phyloP scores from a whole-genome alignment of 352 stramenopile species.

The Thalassiosira hispida region DNA sequence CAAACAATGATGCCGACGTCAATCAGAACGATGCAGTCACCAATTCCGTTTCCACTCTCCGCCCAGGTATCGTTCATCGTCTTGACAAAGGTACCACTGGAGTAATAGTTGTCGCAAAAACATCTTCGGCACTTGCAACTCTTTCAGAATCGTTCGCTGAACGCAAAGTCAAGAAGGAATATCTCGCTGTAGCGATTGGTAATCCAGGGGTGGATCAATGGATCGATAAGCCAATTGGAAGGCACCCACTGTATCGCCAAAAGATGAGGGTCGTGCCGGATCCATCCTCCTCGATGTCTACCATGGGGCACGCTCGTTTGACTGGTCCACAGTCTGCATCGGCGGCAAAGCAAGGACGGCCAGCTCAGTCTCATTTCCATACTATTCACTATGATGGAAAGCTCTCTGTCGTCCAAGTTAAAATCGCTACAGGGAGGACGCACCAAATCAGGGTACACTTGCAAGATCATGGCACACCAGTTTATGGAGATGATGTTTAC shows the following conservation, averaged over 20 bases:
- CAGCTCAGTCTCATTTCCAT: conserved; percentile 82
- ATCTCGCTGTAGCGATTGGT: conserved; percentile 82
- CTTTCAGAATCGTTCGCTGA: conserved; percentile 84
- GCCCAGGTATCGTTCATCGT: conserved; percentile 88
- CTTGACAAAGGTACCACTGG: conserved; percentile 90
- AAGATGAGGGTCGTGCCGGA: conserved; percentile 87
- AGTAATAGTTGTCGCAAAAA: conserved; percentile 87
- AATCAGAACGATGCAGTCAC: conserved; percentile 59
- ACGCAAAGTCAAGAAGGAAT: conserved; percentile 85
- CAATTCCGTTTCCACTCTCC: conserved; percentile 65
- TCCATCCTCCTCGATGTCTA: conserved; percentile 40
- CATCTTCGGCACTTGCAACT: conserved; percentile 63
- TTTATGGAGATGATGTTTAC: conserved; percentile 89
- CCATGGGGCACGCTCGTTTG: conserved; percentile 33
- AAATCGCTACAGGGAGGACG: conserved; percentile 88
- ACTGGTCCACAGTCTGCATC: conserved; percentile 28
- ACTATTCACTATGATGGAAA: conserved; percentile 86
- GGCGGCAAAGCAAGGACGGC: conserved; percentile 64
- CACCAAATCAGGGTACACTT: conserved; percentile 90
- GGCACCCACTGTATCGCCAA: conserved; percentile 86
- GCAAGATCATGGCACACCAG: conserved; percentile 83
- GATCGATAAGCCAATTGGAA: conserved; percentile 87
- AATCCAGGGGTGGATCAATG: conserved; percentile 61
- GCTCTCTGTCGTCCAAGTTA: conserved; percentile 83
- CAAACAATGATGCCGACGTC: conserved; percentile 31